phyloP scores from a whole-genome alignment of 139 green algal species.

The Coccomyxa sp. region DNA sequence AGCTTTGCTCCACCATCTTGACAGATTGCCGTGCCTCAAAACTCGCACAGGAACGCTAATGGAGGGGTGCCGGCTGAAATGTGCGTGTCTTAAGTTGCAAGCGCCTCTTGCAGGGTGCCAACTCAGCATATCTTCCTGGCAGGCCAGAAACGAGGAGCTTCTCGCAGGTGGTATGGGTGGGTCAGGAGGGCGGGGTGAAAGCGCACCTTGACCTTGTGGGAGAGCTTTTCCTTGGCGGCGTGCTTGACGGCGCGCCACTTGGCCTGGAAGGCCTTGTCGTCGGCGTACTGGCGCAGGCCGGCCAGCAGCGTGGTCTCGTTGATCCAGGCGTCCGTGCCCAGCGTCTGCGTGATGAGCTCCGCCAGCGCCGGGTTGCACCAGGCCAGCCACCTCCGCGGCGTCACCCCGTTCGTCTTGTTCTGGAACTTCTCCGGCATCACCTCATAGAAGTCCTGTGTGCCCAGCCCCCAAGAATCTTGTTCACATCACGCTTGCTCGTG shows the following conservation, averaged over 20 bases:
- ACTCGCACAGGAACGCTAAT: too few relatives aligned
- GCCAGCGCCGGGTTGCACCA: constrained; percentile 78
- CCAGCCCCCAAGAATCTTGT: background rate
- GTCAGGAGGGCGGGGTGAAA: too few relatives aligned
- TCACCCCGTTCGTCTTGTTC: constrained; percentile 99
- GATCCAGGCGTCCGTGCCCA: constrained; percentile 72
- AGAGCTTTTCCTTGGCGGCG: constrained; percentile 76
- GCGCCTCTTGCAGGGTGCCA: too few relatives aligned
- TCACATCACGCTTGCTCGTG: background rate
- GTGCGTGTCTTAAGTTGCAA: too few relatives aligned
- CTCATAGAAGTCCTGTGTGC: constrained; percentile 76
- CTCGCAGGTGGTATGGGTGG: too few relatives aligned
- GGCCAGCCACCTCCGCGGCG: constrained; percentile 87
- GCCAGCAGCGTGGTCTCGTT: constrained; percentile 52
- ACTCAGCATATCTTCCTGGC: too few relatives aligned
- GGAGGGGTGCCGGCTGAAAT: too few relatives aligned
- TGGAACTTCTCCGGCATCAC: constrained; percentile 87
- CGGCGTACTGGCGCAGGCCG: constrained; percentile 54
- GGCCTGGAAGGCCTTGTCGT: constrained; percentile 78
- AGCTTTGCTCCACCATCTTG: background rate
- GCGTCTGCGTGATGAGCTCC: constrained; percentile 57
- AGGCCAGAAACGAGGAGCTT: too few relatives aligned
- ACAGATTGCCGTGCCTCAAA: too few relatives aligned
- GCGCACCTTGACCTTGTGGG: constrained; percentile 56
- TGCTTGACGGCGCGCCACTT: constrained; percentile 87